Evolutionary conservation across 768 basidiomycete species (phyloP), one percentile per base, ranked within the genome.

Genomic region (Sporobolomyces roseus): DNA sequence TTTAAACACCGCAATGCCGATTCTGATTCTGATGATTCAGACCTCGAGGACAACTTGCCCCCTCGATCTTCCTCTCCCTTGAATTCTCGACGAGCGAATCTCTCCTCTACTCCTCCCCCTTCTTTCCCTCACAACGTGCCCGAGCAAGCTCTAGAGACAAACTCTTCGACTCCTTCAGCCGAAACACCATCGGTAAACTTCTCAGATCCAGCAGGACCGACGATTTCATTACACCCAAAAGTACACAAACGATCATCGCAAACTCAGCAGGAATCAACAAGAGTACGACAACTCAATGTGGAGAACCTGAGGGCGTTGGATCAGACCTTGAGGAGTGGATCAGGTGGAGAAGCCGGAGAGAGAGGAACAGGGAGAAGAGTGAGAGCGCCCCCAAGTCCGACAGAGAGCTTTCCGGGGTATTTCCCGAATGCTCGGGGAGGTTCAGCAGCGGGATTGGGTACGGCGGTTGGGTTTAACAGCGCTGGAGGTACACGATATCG

Each of bases 211-310:
- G 35, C 35, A 13, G 64, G 64, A 25, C 64, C 64, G 27, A 50
- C 55, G 0, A 58, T 65, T 23, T 56, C 64, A 13, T 41, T 66
- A 12, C 65, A 66, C 21, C 65, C 65, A 6, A 46, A 55, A n/a
- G 55, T 63, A 23, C 62, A 41, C 9, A 43, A 29, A 27, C 52
- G 38, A 25, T 33, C 32, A 36, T n/a, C 12, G 10, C 33, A 33
- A 36, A 13, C 54, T 3, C 35, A 50, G 17, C 27, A 25, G 23
- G 17, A 21, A n/a, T 12, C 13, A 48, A 23, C 12, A n/a, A 8
- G 17, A 48, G 46, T 7, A 48, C 12, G 46, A 48, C n/a, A 48
- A 36, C 36, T 51, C 36, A 30, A 36, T 16, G 4, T 41, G 25
- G 50, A 38, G 33, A 38, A 50, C 48, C 33, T 50, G 23, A 21